Evolutionary conservation across 768 basidiomycete species (phyloP).

Genomic region (Tremella mesenterica): DNA sequence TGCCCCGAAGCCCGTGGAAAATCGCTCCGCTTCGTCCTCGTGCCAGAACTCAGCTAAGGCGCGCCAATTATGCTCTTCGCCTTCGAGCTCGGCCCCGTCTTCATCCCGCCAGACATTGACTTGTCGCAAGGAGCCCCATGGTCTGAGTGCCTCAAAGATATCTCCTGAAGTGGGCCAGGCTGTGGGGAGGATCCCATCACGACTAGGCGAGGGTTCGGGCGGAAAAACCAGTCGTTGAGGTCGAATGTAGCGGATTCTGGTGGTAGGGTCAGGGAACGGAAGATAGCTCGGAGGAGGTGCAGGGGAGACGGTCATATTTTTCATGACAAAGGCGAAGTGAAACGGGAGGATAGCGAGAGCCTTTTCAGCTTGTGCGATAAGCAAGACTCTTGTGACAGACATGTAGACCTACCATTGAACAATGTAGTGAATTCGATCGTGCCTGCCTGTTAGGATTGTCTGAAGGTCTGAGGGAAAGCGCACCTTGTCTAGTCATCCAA

Average conservation of each 20-base stretch:
- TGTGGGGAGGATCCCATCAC: background rate
- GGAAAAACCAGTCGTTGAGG: conserved; percentile 3
- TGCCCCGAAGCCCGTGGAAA: conserved; percentile 26
- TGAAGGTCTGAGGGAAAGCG: background rate
- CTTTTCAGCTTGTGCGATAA: conserved; percentile 20
- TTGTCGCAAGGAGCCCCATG: conserved; percentile 26
- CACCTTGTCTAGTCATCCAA: conserved; percentile 30
- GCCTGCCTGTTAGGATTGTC: conserved; percentile 8
- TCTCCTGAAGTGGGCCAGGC: conserved; percentile 21
- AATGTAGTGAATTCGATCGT: conserved; percentile 17
- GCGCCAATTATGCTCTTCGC: conserved; percentile 10
- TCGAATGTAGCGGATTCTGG: conserved; percentile 19
- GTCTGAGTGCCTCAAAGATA: conserved; percentile 25
- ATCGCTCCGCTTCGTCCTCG: conserved; percentile 30
- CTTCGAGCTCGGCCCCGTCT: background rate
- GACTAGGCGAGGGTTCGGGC: background rate
- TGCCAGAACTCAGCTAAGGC: conserved; percentile 33
- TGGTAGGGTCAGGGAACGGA: conserved; percentile 13
- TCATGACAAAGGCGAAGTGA: conserved; percentile 13
- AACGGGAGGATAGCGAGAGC: conserved; percentile 22
- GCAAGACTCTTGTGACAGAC: background rate
- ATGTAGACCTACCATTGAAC: conserved; percentile 12
- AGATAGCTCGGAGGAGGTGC: conserved; percentile 16
- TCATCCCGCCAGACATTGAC: conserved; percentile 19
- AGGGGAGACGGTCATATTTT: conserved; percentile 21